phyloP scores from a whole-genome alignment of 768 basidiomycete species.

The Psilocybe cyanescens region DNA sequence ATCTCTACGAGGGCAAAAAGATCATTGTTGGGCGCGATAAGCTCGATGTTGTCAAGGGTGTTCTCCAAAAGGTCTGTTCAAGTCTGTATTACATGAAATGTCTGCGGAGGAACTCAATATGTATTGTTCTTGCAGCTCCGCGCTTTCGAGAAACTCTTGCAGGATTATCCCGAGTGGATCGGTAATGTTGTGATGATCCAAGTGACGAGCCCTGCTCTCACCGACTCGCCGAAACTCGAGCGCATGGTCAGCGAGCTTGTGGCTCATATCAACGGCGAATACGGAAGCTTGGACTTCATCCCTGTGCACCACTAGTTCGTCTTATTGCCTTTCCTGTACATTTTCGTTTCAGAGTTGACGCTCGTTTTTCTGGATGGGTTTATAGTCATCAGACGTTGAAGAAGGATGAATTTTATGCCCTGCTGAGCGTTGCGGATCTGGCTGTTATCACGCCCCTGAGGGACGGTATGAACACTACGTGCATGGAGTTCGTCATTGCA shows the following conservation, averaged over 20 bases:
- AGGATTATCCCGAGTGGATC: conserved; percentile 94
- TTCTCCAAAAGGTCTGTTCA: conserved; percentile 81
- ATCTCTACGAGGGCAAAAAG: conserved; percentile 94
- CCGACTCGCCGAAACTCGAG: conserved; percentile 93
- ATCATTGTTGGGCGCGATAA: conserved; percentile 98
- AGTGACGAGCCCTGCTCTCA: conserved; percentile 91
- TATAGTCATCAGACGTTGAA: conserved; percentile 93
- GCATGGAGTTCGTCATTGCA: conserved; percentile 97
- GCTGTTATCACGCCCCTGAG: conserved; percentile 94
- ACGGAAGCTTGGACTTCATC: conserved; percentile 92
- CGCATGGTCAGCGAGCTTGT: conserved; percentile 93
- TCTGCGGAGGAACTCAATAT: background rate
- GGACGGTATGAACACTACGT: conserved; percentile 99
- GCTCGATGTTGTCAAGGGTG: conserved; percentile 97
- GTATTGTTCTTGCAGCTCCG: conserved; percentile 58
- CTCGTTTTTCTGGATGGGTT: background rate
- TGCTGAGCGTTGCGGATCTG: conserved; percentile 90
- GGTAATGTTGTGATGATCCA: conserved; percentile 89
- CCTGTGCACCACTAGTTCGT: conserved; percentile 98
- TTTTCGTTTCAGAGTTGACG: background rate
- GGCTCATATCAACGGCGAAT: conserved; percentile 94
- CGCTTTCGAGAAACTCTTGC: conserved; percentile 92
- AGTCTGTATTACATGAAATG: background rate
- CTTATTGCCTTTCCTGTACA: background rate
- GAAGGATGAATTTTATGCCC: conserved; percentile 97